A percentile compares a stretch with the other conserved stretches of the same genome.
Evolutionary conservation across 2,329 filamentous ascomycete genomes (phyloP).

Genomic region (Pestalotiopsis sp.): DNA sequence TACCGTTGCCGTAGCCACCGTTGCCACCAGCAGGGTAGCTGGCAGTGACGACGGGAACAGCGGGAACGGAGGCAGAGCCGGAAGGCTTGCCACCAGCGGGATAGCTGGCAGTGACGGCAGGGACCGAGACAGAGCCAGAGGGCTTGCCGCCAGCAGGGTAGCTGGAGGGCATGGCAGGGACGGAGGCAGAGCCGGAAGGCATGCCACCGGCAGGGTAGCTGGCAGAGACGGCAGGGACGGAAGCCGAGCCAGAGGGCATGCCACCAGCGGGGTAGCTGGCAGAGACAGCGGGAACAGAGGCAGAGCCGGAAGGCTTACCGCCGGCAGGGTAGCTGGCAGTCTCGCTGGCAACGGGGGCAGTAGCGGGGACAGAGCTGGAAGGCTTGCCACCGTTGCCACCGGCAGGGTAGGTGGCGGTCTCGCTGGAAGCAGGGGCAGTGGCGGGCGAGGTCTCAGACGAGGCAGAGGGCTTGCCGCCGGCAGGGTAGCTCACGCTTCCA

Average conservation of each 20-base stretch:
- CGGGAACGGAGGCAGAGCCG: neutral
- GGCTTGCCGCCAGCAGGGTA: neutral
- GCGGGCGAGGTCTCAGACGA: neutral
- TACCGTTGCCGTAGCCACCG: conserved; percentile 10
- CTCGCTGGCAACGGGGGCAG: neutral
- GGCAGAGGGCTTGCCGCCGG: neutral
- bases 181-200: neutral
- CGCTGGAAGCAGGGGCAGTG: neutral
- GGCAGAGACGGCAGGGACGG: conserved; percentile 4
- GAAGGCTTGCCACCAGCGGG: neutral
- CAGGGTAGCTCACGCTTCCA: neutral
- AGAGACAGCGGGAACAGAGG: no score
- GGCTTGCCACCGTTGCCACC: neutral
- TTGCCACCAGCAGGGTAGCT: conserved; percentile 14
- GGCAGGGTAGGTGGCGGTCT: neutral
- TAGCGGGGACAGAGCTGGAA: neutral
- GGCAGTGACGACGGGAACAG: neutral
- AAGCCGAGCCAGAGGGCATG: neutral
- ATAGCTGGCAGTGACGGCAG: neutral
- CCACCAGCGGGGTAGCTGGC: conserved; percentile 2
- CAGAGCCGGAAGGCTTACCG: neutral
- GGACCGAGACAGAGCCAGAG: neutral
- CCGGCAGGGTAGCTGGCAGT: neutral
- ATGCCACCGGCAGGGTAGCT: conserved; percentile 7
- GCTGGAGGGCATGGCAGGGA: conserved; percentile 5